phyloP scores from a whole-genome alignment of 2,329 filamentous ascomycete species.

The Paecilomyces variotii region DNA sequence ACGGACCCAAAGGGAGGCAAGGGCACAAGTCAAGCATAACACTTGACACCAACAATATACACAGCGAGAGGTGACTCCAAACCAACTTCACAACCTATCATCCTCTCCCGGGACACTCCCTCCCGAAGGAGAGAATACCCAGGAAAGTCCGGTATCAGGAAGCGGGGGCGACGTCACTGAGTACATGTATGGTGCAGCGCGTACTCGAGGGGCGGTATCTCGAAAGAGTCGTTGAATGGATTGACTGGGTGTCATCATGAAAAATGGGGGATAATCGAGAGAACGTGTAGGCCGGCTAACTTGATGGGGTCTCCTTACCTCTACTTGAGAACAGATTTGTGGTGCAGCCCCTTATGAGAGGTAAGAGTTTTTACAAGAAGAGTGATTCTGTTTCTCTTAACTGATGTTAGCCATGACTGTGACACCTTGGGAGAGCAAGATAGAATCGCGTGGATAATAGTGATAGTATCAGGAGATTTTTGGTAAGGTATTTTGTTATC shows the following conservation, averaged over 20 bases:
- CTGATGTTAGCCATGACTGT: not conserved
- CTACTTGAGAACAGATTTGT: not conserved
- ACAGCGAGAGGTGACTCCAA: conserved; percentile 14
- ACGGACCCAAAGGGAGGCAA: conserved; percentile 15
- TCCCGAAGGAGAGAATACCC: conserved; percentile 9
- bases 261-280: conserved; percentile 9
- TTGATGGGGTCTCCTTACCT: conserved; percentile 1
- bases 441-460: conserved; percentile 2
- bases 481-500: conserved; percentile 53
- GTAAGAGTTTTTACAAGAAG: conserved; percentile 4
- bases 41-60: conserved; percentile 9
- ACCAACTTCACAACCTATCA: conserved; percentile 39
- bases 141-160: conserved; percentile 38
- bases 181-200: conserved; percentile 6
- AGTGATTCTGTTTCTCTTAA: conserved; percentile 16
- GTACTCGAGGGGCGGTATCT: conserved; percentile 31
- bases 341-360: not conserved
- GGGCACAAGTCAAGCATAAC: conserved; percentile 28
- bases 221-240: conserved; percentile 52
- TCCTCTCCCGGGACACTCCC: conserved; percentile 16
- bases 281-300: not conserved
- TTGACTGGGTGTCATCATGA: conserved; percentile 55
- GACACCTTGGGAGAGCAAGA: conserved; percentile 4
- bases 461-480: conserved; percentile 39
- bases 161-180: conserved; percentile 12